Conservation (phyloP, 2,329 filamentous ascomycete species). For the Colletotrichum sp. region DNA sequence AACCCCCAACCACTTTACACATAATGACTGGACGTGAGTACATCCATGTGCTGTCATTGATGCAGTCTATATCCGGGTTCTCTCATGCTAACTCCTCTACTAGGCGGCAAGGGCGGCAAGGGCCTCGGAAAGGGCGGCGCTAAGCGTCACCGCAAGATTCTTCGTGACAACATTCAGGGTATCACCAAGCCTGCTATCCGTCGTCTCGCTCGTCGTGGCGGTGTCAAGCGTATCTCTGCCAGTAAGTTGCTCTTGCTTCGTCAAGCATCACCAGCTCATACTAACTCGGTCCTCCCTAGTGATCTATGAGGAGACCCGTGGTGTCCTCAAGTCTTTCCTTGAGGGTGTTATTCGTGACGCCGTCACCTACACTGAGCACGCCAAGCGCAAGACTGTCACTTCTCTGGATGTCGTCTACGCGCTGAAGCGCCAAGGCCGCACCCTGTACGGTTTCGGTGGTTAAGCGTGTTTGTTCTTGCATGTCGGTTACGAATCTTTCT, state of each 20-base stretch:
- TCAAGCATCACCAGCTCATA: not conserved
- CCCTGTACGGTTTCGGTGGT: constrained; percentile 90
- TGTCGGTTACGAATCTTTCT: constrained; percentile 41
- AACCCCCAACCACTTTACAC: constrained; percentile 25
- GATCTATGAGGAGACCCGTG: constrained; percentile 82
- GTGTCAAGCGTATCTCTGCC: constrained; percentile 99
- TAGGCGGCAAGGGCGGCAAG: constrained; percentile 95
- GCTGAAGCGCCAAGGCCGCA: constrained; percentile 73
- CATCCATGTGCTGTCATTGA: not conserved
- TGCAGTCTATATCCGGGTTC: not conserved
- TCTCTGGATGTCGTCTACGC: constrained; percentile 73
- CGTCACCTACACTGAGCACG: constrained; percentile 81
- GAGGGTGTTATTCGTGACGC: constrained; percentile 78
- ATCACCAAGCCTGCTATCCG: constrained; percentile 99
- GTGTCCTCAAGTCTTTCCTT: constrained; percentile 80
- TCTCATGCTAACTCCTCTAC: not conserved
- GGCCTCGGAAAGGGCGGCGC: constrained; percentile 97
- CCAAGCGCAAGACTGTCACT: constrained; percentile 82
- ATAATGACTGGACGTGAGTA: constrained; percentile 78
- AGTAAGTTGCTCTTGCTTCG: constrained; percentile 57
- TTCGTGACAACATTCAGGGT: constrained; percentile 99
- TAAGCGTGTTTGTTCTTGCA: constrained; percentile 51
- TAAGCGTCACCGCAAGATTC: constrained; percentile 99
- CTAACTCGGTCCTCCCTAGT: constrained; percentile 43
- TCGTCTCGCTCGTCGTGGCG: constrained; percentile 97